A percentile compares a stretch with the other conserved stretches of the same genome.
Evolutionary conservation across 2,329 filamentous ascomycete species (phyloP).

Genomic region (Cercospora nicotianae): DNA sequence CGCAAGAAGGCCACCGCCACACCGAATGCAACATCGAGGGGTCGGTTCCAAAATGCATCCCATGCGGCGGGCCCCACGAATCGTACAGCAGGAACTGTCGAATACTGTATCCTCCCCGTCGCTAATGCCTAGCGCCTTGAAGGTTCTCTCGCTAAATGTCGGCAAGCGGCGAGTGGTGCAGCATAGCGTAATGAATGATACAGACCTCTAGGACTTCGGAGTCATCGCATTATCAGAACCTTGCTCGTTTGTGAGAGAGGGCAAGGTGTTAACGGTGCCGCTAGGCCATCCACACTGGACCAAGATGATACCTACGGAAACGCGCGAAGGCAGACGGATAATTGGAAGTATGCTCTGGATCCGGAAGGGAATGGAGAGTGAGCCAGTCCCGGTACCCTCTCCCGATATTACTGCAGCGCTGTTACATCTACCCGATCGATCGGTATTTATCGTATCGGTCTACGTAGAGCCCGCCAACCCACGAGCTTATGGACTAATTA

Average conservation of each 20-base stretch:
- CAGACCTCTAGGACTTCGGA: not conserved
- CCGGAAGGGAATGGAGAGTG: not conserved
- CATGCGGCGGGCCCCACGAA: not conserved
- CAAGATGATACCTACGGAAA: not conserved
- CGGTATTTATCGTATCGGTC: not conserved
- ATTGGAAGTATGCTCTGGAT: not conserved
- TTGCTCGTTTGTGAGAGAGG: not conserved
- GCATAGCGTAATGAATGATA: not conserved
- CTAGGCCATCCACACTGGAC: not conserved
- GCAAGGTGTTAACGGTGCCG: not conserved
- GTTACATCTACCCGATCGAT: not conserved
- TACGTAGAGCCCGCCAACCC: not conserved
- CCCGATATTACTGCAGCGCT: not conserved
- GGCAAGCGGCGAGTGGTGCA: not conserved
- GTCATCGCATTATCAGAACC: not conserved
- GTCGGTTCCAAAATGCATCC: not conserved
- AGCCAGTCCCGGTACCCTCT: not conserved
- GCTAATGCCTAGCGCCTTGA: not conserved
- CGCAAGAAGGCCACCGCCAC: not conserved
- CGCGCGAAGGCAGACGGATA: not conserved
- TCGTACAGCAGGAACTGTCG: not conserved
- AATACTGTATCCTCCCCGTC: not conserved
- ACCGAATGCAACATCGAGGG: not conserved
- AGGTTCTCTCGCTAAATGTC: not conserved
- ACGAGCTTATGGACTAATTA: too few relatives aligned